Percentiles rank a stretch among this genome's conserved stretches.
Conservation (phyloP, 139 green algal genomes). For the Micractinium conductrix region DNA sequence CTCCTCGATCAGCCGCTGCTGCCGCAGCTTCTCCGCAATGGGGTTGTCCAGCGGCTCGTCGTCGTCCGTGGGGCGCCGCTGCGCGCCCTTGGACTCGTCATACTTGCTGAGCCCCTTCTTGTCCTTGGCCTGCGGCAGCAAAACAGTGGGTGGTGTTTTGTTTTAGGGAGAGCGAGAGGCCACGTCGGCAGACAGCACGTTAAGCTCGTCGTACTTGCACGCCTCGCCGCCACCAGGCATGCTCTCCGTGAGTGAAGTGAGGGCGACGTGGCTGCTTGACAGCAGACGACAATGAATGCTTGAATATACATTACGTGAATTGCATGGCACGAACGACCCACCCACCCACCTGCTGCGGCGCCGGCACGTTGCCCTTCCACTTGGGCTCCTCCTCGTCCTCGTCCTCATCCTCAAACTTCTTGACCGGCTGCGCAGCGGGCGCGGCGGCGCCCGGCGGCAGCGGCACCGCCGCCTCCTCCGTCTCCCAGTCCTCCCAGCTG, state of each 20-base stretch:
- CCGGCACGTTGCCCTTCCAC: conserved; percentile 55
- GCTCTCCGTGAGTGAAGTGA: too few relatives aligned
- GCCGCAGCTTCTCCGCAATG: conserved; percentile 71
- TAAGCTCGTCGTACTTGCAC: too few relatives aligned
- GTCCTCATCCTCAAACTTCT: conserved; percentile 63
- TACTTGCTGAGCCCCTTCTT: conserved; percentile 50
- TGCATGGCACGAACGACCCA: too few relatives aligned
- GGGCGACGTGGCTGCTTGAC: too few relatives aligned
- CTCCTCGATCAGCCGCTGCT: conserved; percentile 80
- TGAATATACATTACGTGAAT: too few relatives aligned
- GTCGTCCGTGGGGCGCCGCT: conserved; percentile 3
- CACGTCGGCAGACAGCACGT: too few relatives aligned
- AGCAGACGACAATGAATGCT: too few relatives aligned
- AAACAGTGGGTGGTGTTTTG: too few relatives aligned
- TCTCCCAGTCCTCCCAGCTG: conserved; percentile 63
- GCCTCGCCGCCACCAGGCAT: too few relatives aligned
- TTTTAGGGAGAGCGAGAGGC: too few relatives aligned
- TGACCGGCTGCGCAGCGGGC: neutral
- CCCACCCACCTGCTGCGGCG: conserved; percentile 56
- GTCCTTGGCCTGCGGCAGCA: conserved; percentile 36
- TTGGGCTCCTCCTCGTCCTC: conserved; percentile 59
- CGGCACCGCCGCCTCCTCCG: conserved; percentile 40
- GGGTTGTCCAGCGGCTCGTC: conserved; percentile 66
- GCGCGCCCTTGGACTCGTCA: conserved; percentile 53
- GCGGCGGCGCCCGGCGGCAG: conserved; percentile 3